A percentile compares a stretch with the other conserved stretches of the same genome.
Evolutionary conservation across 73 alveolate genomes (phyloP).

Genomic region (Paraurostyla sp.): DNA sequence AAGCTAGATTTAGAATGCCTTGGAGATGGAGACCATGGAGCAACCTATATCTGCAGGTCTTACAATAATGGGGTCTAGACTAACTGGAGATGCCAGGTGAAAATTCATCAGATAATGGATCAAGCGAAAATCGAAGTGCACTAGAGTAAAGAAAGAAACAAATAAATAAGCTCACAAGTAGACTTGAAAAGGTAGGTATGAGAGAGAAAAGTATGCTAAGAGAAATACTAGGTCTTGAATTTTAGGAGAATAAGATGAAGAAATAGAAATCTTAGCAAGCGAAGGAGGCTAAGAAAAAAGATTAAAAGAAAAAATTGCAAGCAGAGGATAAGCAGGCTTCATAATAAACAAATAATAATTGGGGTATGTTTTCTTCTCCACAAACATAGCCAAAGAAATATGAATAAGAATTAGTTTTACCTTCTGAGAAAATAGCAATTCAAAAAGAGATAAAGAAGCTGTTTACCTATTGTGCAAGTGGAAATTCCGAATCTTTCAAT

Average conservation of each 20-base stretch:
- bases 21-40: conserved; percentile 87
- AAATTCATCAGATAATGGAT: no score
- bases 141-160: conserved; percentile 45
- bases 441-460: conserved; percentile 62
- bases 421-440: conserved; percentile 33
- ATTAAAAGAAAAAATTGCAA: background rate
- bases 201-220: background rate
- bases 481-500: conserved; percentile 52
- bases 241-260: background rate
- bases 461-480: conserved; percentile 66
- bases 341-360: background rate
- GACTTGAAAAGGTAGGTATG: conserved; percentile 53
- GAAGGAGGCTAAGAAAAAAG: background rate
- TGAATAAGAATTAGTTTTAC: background rate
- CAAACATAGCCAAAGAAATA: background rate
- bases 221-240: background rate
- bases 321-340: background rate
- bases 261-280: background rate
- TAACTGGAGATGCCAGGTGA: conserved; percentile 1
- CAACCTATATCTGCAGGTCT: conserved; percentile 40
- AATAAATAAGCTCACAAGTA: conserved; percentile 52
- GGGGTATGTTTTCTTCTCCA: conserved; percentile 11
- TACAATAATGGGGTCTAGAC: conserved; percentile 9
- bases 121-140: background rate
- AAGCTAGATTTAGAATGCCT: conserved; percentile 66